Base-by-base conservation (phyloP, 2,329 filamentous ascomycete genomes). In the Nothopassalora personata region DNA sequence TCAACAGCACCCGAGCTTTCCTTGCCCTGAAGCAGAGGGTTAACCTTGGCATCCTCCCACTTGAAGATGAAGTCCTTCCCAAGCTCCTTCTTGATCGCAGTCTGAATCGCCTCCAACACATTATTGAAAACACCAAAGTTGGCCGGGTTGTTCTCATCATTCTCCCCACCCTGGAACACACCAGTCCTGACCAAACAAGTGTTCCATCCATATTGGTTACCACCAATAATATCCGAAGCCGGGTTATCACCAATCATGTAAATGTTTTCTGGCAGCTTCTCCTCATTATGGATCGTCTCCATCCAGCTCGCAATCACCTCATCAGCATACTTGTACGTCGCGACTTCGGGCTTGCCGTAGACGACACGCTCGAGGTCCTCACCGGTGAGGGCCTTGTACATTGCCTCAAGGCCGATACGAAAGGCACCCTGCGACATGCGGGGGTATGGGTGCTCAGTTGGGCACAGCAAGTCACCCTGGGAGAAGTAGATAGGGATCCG, bases 141-240 rank as follows among this genome's bases (percentile, higher is more conserved):
- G 70, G 88, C 88, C 0, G 88, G 88, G 76, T 89, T 91, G 76
- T 89, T 80, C 73, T 86, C 81, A 70, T 91, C 88, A 71, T 91
- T 91, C 60, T 85, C 86, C 18, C 83, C 86, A 62, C 88, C 88
- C 76, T 89, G 86, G 82, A 88, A 90, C 51, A 91, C 87, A 76
- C 88, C 88, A 0, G 88, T 91, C 70, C 87, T 84, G 58, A 91
- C 88, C 56, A 91, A 76, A 70, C 88, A 90, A 3, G 88, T 90
- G 76, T 91, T 91, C 88, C 88, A 91, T 60, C 86, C 86, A 74
- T 91, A 90, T 82, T 86, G 88, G 80, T 91, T 91, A 62, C 87
- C 88, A 62, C 88, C 88, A 64, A 88, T 80, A 68, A 90, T 89
- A 71, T 90, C 87, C 28, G 85, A 88, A 28, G 85, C 84, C 6